phyloP scores from a whole-genome alignment of 108 stramenopile species.

The Poteriospumella lacustris region DNA sequence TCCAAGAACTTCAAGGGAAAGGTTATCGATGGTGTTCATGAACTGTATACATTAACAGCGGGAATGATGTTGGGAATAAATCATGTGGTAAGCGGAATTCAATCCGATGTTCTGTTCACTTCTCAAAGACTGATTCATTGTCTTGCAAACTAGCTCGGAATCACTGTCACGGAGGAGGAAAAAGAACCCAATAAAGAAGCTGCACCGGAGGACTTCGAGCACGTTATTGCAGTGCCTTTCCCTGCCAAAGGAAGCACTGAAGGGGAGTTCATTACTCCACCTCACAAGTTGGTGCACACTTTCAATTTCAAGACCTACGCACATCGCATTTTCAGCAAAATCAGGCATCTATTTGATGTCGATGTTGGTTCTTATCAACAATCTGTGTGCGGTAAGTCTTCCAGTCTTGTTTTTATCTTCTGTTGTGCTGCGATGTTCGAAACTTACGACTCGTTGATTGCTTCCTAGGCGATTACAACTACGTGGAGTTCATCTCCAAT shows the following conservation, averaged over 20 bases:
- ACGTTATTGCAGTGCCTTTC: conserved; percentile 81
- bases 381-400: conserved; percentile 74
- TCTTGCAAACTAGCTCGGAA: neutral
- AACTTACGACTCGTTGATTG: no score
- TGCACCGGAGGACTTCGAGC: conserved; percentile 1
- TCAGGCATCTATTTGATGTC: conserved; percentile 79
- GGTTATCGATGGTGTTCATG: conserved; percentile 80
- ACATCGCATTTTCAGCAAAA: conserved; percentile 75
- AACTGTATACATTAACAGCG: conserved; percentile 76
- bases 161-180: neutral
- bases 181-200: neutral
- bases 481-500: conserved; percentile 96
- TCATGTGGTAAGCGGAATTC: conserved; percentile 55
- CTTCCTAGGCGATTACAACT: conserved; percentile 73
- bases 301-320: conserved; percentile 99
- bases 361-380: conserved; percentile 84
- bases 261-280: conserved; percentile 66
- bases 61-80: conserved; percentile 95
- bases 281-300: conserved; percentile 85
- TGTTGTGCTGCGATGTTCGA: no score
- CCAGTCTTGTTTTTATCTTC: neutral
- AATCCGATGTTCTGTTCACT: neutral
- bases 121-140: neutral
- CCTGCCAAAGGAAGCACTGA: conserved; percentile 65
- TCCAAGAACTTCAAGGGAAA: conserved; percentile 57